Conservation (phyloP, 306 rosid genomes). For the Quercus robur region DNA sequence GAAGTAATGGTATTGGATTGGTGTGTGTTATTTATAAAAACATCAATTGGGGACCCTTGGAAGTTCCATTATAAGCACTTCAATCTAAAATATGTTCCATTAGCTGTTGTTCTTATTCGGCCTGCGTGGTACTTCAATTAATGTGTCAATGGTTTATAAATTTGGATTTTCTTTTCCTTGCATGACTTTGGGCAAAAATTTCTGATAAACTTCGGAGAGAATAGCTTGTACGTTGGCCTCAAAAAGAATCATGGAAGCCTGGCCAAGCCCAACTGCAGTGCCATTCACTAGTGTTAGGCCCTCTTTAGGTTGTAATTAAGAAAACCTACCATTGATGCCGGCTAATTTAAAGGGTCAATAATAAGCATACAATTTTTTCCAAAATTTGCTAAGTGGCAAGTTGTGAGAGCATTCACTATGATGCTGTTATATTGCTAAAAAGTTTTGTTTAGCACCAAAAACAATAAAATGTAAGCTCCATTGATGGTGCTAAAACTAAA, state of each 20-base stretch:
- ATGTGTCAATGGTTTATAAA: constrained; percentile 48
- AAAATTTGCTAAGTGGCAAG: too few relatives aligned
- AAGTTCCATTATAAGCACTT: constrained; percentile 37
- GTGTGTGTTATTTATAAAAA: constrained; percentile 44
- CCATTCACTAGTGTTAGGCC: constrained; percentile 48
- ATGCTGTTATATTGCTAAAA: too few relatives aligned
- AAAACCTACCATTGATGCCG: constrained; percentile 26
- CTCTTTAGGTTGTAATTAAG: constrained; percentile 48
- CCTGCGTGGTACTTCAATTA: constrained; percentile 47
- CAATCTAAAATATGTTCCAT: constrained; percentile 47
- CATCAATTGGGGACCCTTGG: constrained; percentile 46
- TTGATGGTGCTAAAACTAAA: too few relatives aligned
- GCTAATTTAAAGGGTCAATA: constrained; percentile 17
- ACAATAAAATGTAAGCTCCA: too few relatives aligned
- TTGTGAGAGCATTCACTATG: too few relatives aligned
- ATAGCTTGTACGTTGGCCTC: constrained; percentile 38
- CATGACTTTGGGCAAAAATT: constrained; percentile 42
- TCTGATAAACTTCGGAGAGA: constrained; percentile 37
- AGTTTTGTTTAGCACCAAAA: too few relatives aligned
- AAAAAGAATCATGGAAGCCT: constrained; percentile 38
- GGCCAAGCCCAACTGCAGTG: constrained; percentile 45
- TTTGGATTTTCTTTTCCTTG: constrained; percentile 37
- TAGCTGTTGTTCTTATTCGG: constrained; percentile 46
- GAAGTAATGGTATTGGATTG: constrained; percentile 30
- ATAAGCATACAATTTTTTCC: too few relatives aligned